phyloP scores from a whole-genome alignment of 2,329 filamentous ascomycete genomes.

The Chaetomiaceae sp. region DNA sequence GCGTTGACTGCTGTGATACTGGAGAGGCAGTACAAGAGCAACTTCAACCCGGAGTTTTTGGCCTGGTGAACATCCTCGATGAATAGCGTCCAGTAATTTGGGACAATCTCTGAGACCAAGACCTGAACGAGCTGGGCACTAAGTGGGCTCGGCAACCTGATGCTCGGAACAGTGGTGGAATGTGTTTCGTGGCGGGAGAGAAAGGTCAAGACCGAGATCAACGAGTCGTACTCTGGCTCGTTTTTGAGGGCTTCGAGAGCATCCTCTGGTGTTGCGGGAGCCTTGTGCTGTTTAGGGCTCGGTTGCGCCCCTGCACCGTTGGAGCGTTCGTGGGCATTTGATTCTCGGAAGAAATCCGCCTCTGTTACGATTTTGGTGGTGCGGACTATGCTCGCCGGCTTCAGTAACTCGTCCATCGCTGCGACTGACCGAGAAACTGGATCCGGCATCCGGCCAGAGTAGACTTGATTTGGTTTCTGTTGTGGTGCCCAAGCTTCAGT shows the following conservation, averaged over 20 bases:
- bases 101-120: slow-evolving; percentile 68
- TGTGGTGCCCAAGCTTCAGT: background rate
- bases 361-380: slow-evolving; percentile 37
- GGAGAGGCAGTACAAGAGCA: slow-evolving; percentile 61
- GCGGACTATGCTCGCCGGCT: slow-evolving; percentile 50
- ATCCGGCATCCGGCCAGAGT: background rate
- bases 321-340: slow-evolving; percentile 26
- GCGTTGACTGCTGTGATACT: slow-evolving; percentile 76
- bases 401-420: slow-evolving; percentile 54
- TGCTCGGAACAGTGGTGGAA: slow-evolving; percentile 43
- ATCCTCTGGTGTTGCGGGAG: slow-evolving; percentile 40
- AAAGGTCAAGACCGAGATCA: slow-evolving; percentile 51
- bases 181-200: slow-evolving; percentile 36
- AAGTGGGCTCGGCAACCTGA: slow-evolving; percentile 60
- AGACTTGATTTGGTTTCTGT: background rate
- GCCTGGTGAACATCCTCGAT: slow-evolving; percentile 38
- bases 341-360: slow-evolving; percentile 29
- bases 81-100: slow-evolving; percentile 74
- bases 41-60: slow-evolving; percentile 37
- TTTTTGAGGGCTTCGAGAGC: slow-evolving; percentile 56
- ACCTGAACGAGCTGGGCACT: slow-evolving; percentile 71
- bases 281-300: background rate
- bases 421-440: background rate
- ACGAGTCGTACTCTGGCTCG: slow-evolving; percentile 57
- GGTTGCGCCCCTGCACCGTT: background rate